Evolutionary conservation across 73 alveolate genomes (phyloP).

Genomic region (Paramecium sonneborni): DNA sequence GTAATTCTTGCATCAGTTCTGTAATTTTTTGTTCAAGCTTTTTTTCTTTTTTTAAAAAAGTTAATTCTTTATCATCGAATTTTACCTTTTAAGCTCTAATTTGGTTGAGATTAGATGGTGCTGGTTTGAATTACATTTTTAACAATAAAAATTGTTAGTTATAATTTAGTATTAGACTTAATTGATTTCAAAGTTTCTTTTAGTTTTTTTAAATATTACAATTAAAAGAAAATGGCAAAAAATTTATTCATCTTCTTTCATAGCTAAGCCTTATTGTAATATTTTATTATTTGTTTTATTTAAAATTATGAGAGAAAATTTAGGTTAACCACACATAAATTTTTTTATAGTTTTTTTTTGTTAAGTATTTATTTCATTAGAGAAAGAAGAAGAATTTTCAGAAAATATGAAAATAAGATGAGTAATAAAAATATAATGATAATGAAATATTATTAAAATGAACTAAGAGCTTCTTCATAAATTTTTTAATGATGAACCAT

Average conservation of each 20-base stretch:
- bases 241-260: too few species aligned
- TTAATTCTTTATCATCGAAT: conserved; percentile 10
- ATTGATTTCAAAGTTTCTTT: background rate
- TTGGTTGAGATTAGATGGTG: conserved; percentile 4
- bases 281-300: too few species aligned
- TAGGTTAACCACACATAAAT: too few species aligned
- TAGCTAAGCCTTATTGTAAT: too few species aligned
- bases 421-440: background rate
- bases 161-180: background rate
- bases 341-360: too few species aligned
- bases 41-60: background rate
- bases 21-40: background rate
- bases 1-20: background rate
- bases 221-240: too few species aligned
- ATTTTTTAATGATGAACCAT: conserved; percentile 19
- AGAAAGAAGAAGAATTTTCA: background rate
- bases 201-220: too few species aligned
- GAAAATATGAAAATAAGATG: background rate
- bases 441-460: conserved; percentile 10
- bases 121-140: conserved; percentile 53
- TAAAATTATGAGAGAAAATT: too few species aligned
- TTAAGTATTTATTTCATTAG: background rate
- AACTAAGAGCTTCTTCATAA: background rate
- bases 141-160: conserved; percentile 1
- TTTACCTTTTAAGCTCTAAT: background rate